Conservation (phyloP, 2,329 filamentous ascomycete species). For the Incumbomyces lentus region DNA sequence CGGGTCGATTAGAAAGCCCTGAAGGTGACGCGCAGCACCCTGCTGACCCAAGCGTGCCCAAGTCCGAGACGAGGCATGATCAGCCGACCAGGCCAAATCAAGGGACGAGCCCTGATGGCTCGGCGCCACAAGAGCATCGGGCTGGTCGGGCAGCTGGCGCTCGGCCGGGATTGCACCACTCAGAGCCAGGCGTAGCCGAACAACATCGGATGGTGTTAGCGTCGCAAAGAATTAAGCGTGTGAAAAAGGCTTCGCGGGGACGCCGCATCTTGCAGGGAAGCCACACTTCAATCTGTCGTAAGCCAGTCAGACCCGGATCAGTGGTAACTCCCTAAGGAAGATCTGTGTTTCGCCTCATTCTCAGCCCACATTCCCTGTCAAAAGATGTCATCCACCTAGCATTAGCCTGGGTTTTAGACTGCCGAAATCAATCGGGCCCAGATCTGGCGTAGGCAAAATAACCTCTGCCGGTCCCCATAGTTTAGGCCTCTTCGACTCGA, state of each 20-base stretch:
- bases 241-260: background rate
- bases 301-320: constrained; percentile 1
- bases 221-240: background rate
- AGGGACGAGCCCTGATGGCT: background rate
- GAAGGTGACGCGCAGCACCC: background rate
- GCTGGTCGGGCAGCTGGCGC: background rate
- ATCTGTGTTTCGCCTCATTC: constrained; percentile 3
- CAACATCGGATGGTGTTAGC: background rate
- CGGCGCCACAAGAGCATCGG: background rate
- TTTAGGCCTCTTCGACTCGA: constrained; percentile 6
- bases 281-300: constrained; percentile 4
- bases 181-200: background rate
- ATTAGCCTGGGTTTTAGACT: background rate
- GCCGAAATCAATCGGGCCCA: background rate
- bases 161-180: background rate
- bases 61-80: background rate
- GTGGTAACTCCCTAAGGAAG: constrained; percentile 1
- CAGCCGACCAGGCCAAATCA: background rate
- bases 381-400: background rate
- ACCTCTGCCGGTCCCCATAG: constrained; percentile 5
- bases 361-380: background rate
- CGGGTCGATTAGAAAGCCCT: background rate
- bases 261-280: constrained; percentile 3
- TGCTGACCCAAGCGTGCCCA: background rate
- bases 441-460: background rate